Percentiles rank a stretch among this genome's conserved stretches.
phyloP scores from a whole-genome alignment of 179 eudicot species.

The Drosera spatulata region DNA sequence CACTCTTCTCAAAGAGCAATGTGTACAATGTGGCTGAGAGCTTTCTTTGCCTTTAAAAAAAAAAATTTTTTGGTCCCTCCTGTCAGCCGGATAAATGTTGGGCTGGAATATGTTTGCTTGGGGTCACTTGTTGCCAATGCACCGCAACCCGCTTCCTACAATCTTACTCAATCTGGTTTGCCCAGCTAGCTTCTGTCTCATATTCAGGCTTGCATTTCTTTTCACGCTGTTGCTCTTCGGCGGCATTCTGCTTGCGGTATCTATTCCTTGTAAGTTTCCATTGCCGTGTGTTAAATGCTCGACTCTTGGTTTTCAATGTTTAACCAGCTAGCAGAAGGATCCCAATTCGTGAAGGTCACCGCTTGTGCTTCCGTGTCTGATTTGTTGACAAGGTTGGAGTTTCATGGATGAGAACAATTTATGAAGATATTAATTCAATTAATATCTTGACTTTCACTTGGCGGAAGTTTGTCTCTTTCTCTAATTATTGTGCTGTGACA shows the following conservation, averaged over 20 bases:
- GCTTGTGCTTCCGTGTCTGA: constrained; percentile 82
- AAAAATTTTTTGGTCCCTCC: neutral
- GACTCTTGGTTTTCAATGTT: constrained; percentile 2
- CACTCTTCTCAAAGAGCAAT: constrained; percentile 31
- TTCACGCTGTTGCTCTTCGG: no score
- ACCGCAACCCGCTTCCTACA: constrained; percentile 61
- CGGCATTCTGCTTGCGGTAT: neutral
- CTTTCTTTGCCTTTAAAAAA: constrained; percentile 2
- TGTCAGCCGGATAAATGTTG: constrained; percentile 93
- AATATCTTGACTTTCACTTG: no score
- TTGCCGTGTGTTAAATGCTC: neutral
- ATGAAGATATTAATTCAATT: no score
- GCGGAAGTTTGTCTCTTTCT: neutral
- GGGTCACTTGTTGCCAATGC: constrained; percentile 67
- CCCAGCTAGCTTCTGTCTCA: constrained; percentile 51
- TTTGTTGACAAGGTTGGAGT: constrained; percentile 65
- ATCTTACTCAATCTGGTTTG: constrained; percentile 61
- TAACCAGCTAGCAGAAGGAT: constrained; percentile 49
- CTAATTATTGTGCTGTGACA: neutral
- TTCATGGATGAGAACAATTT: neutral
- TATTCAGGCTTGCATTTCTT: constrained; percentile 44
- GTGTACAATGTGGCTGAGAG: constrained; percentile 14
- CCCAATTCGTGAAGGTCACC: constrained; percentile 71
- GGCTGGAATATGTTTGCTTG: constrained; percentile 91
- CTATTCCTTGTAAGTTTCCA: neutral